A percentile compares a stretch with the other conserved stretches of the same genome.
phyloP scores from a whole-genome alignment of 1,284 basidiomycete genomes.

The Mycosarcoma mackinlayi region DNA sequence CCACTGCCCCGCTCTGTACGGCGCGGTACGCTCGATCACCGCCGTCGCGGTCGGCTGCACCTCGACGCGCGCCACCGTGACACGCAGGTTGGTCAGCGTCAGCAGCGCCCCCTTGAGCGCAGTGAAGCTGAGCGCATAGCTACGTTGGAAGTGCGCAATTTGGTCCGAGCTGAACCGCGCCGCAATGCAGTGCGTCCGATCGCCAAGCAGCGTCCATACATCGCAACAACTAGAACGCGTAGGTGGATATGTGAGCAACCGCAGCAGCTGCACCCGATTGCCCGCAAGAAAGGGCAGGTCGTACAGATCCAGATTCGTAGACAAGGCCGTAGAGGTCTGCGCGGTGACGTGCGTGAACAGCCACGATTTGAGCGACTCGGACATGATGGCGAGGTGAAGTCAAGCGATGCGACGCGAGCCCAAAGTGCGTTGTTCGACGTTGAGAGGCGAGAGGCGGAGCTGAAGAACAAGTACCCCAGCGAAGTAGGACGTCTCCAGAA shows the following conservation, averaged over 20 bases:
- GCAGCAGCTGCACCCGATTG: constrained; percentile 41
- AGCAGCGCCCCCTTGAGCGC: constrained; percentile 35
- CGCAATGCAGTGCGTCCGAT: constrained; percentile 38
- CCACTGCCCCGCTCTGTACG: constrained; percentile 23
- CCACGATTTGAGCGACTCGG: constrained; percentile 39
- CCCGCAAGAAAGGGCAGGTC: constrained; percentile 32
- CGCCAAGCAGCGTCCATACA: constrained; percentile 37
- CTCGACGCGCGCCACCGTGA: constrained; percentile 12
- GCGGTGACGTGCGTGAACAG: constrained; percentile 14
- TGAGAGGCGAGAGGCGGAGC: too few species aligned
- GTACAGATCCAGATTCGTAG: constrained; percentile 14
- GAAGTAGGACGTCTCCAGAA: too few species aligned
- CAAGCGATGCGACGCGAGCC: neutral
- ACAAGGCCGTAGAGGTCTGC: constrained; percentile 5
- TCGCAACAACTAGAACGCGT: neutral
- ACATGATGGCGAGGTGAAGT: constrained; percentile 16
- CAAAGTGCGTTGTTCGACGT: neutral
- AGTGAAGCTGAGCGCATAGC: constrained; percentile 22
- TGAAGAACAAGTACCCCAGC: too few species aligned
- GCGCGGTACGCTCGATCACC: neutral
- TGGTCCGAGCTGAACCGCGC: constrained; percentile 18
- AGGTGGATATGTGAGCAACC: constrained; percentile 36
- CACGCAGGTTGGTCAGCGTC: constrained; percentile 19
- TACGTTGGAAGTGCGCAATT: constrained; percentile 12
- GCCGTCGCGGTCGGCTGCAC: neutral